These are phyloP conservation scores for Hibiscus mutabilis DNA, from an alignment of 345 rosid genomes.

Conservation along the genomic window DNA sequence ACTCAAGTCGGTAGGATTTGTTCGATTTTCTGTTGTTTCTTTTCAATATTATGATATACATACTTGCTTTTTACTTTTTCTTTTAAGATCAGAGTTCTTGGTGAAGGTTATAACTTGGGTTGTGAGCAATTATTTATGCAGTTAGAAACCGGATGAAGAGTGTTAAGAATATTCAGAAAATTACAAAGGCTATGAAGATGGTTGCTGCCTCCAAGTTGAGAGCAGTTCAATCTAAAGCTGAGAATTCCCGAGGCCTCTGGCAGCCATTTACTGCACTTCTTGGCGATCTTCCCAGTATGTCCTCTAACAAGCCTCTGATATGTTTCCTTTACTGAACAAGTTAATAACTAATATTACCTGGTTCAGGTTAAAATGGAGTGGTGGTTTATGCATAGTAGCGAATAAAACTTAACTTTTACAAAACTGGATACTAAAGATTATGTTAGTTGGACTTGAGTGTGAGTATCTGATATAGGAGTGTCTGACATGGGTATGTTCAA, in stretches of 20 bases:
- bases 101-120: conserved; percentile 9
- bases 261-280: conserved; percentile 77
- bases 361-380: neutral
- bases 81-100: neutral
- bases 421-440: neutral
- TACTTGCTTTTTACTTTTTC: neutral
- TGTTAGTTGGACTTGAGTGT: neutral
- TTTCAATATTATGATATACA: neutral
- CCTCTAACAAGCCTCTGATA: neutral
- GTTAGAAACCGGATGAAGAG: conserved; percentile 99
- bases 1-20: conserved; percentile 76
- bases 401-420: neutral
- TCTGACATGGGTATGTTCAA: neutral
- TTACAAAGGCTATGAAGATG: conserved; percentile 99
- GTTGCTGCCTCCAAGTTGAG: conserved; percentile 99
- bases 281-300: conserved; percentile 63
- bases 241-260: conserved; percentile 98
- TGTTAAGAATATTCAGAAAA: conserved; percentile 93
- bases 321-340: neutral
- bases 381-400: neutral
- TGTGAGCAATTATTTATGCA: conserved; percentile 29
- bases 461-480: neutral
- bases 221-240: conserved; percentile 71
- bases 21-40: neutral
- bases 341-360: neutral